phyloP scores from a whole-genome alignment of 345 rosid genomes.

The Nasturtium officinale region DNA sequence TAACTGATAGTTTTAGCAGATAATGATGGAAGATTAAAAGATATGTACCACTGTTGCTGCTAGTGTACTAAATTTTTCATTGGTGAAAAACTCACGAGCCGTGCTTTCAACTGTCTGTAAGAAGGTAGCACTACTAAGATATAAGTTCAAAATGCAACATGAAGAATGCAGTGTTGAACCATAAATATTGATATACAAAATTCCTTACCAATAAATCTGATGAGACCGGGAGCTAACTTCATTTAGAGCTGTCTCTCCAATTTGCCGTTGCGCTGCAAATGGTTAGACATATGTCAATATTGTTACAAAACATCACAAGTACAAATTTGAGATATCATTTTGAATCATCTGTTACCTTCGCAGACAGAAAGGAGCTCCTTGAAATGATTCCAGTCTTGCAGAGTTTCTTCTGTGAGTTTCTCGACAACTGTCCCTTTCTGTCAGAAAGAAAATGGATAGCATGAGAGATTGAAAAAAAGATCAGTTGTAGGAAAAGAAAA shows the following conservation, averaged over 20 bases:
- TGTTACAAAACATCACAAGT: conserved; percentile 10
- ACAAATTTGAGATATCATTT: conserved; percentile 28
- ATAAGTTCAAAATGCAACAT: neutral
- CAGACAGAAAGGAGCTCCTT: conserved; percentile 69
- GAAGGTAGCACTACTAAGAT: neutral
- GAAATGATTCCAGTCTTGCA: conserved; percentile 78
- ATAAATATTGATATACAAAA: conserved; percentile 26
- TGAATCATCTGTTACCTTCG: conserved; percentile 58
- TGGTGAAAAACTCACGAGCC: conserved; percentile 62
- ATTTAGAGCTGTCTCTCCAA: conserved; percentile 87
- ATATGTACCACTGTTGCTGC: conserved; percentile 74
- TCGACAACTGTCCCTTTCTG: conserved; percentile 91
- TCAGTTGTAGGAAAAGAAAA: conserved; percentile 19
- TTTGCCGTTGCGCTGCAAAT: conserved; percentile 84
- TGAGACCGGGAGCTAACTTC: conserved; percentile 94
- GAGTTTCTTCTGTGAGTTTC: conserved; percentile 76
- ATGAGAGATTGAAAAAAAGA: conserved; percentile 14
- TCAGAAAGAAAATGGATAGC: conserved; percentile 34
- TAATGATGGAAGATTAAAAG: neutral
- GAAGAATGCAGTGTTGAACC: conserved; percentile 20
- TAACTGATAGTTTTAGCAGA: conserved; percentile 5
- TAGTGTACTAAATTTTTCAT: conserved; percentile 65
- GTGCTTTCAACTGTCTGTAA: conserved; percentile 82
- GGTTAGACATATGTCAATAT: neutral
- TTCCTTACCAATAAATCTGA: conserved; percentile 73